A percentile compares a stretch with the other conserved stretches of the same genome.
These are phyloP conservation scores for Penicillium crystallinum DNA, from an alignment of 495 filamentous ascomycete species.

Conservation along the genomic window DNA sequence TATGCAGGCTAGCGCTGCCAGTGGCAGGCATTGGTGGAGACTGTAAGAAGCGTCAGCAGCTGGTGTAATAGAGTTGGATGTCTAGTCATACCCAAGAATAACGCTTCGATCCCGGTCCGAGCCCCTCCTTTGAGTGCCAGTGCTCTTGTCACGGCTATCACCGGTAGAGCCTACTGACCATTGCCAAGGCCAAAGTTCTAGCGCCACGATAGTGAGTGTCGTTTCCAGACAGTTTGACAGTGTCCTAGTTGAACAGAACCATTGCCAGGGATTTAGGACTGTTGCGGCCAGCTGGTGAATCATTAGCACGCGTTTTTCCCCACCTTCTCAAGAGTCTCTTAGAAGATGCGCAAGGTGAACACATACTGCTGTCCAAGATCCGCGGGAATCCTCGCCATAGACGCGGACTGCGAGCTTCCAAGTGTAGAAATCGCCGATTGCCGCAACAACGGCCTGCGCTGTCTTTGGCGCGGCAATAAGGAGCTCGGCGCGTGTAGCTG, in stretches of 20 bases:
- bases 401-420: constrained; percentile 74
- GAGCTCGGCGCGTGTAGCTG: constrained; percentile 51
- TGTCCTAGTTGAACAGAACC: constrained; percentile 89
- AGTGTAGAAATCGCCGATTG: constrained; percentile 79
- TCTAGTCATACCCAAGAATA: constrained; percentile 7
- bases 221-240: constrained; percentile 94
- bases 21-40: constrained; percentile 61
- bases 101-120: constrained; percentile 5
- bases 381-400: constrained; percentile 60
- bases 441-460: constrained; percentile 71
- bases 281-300: constrained; percentile 53
- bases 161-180: constrained; percentile 34
- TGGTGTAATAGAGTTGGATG: neutral
- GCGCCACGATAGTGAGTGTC: constrained; percentile 71
- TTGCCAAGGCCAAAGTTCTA: constrained; percentile 85
- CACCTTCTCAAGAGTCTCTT: neutral
- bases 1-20: constrained; percentile 80
- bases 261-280: constrained; percentile 87
- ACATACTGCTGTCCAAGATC: constrained; percentile 65
- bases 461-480: constrained; percentile 69
- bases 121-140: constrained; percentile 2
- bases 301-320: neutral
- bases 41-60: constrained; percentile 23
- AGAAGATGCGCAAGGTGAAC: neutral
- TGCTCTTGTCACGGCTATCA: constrained; percentile 5